Evolutionary conservation across 768 basidiomycete species (phyloP).

Genomic region (Saitozyma sp.): DNA sequence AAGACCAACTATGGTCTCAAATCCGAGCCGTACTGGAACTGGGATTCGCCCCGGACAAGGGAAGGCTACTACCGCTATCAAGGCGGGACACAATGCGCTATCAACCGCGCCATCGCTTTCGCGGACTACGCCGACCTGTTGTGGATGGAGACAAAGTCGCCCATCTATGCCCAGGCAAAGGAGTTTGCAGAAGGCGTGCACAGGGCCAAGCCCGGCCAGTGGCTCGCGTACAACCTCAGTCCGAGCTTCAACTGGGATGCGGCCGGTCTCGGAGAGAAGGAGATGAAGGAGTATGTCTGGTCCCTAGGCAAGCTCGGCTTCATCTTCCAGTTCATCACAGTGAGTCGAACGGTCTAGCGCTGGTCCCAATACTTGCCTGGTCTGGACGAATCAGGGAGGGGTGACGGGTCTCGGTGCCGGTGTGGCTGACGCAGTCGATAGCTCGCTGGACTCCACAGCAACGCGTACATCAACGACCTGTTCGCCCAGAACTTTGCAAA

Average conservation of each 20-base stretch:
- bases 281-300: slow-evolving; percentile 88
- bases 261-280: slow-evolving; percentile 78
- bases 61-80: slow-evolving; percentile 98
- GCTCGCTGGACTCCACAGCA: slow-evolving; percentile 96
- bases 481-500: slow-evolving; percentile 85
- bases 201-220: slow-evolving; percentile 68
- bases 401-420: neutral
- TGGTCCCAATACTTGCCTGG: no score
- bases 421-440: slow-evolving; percentile 48
- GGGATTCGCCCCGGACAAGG: slow-evolving; percentile 89
- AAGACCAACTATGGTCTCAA: slow-evolving; percentile 68
- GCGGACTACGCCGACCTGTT: slow-evolving; percentile 73
- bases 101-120: slow-evolving; percentile 87
- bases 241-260: slow-evolving; percentile 71
- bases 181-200: slow-evolving; percentile 89
- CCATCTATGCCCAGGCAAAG: slow-evolving; percentile 84
- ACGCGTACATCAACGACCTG: slow-evolving; percentile 90
- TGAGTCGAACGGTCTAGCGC: slow-evolving; percentile 14
- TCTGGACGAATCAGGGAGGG: no score
- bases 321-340: slow-evolving; percentile 81
- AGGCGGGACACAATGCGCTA: slow-evolving; percentile 90
- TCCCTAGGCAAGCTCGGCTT: slow-evolving; percentile 92
- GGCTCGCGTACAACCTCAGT: slow-evolving; percentile 94
- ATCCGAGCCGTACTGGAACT: slow-evolving; percentile 81
- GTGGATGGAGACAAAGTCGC: slow-evolving; percentile 73